phyloP scores from a whole-genome alignment of 495 filamentous ascomycete genomes.

The Talaromyces stipitatus region DNA sequence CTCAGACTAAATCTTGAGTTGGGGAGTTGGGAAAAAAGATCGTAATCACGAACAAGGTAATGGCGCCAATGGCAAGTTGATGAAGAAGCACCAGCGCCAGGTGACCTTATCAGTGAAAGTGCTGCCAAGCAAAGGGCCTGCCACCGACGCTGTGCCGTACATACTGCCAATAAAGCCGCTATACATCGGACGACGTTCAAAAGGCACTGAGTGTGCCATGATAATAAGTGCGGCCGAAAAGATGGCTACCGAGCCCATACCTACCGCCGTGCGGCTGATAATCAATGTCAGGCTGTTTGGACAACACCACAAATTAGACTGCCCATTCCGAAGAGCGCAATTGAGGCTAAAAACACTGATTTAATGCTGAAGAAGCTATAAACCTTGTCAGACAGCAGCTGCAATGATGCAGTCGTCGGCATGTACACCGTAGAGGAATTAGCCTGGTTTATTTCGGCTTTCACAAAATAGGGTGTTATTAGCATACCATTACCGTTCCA shows the following conservation, averaged over 20 bases:
- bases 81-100: conserved; percentile 48
- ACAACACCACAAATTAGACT: conserved; percentile 72
- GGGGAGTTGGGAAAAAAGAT: conserved; percentile 18
- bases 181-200: conserved; percentile 18
- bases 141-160: conserved; percentile 30
- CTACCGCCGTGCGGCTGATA: conserved; percentile 67
- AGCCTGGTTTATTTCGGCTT: no score
- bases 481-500: conserved; percentile 72
- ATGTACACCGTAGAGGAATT: conserved; percentile 38
- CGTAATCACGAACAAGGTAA: conserved; percentile 21
- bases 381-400: conserved; percentile 66
- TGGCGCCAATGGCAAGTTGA: conserved; percentile 37
- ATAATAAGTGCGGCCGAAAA: conserved; percentile 69
- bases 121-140: conserved; percentile 35
- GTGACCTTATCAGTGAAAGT: conserved; percentile 32
- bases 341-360: conserved; percentile 57
- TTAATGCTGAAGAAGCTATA: conserved; percentile 76
- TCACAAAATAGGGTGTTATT: conserved; percentile 44
- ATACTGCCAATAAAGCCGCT: conserved; percentile 27
- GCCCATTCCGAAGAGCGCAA: conserved; percentile 75
- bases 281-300: conserved; percentile 52
- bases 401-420: conserved; percentile 63
- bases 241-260: conserved; percentile 64
- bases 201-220: conserved; percentile 62
- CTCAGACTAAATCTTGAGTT: conserved; percentile 6